phyloP scores from a whole-genome alignment of 78 protist species.

The Chrysochromulina parva region DNA sequence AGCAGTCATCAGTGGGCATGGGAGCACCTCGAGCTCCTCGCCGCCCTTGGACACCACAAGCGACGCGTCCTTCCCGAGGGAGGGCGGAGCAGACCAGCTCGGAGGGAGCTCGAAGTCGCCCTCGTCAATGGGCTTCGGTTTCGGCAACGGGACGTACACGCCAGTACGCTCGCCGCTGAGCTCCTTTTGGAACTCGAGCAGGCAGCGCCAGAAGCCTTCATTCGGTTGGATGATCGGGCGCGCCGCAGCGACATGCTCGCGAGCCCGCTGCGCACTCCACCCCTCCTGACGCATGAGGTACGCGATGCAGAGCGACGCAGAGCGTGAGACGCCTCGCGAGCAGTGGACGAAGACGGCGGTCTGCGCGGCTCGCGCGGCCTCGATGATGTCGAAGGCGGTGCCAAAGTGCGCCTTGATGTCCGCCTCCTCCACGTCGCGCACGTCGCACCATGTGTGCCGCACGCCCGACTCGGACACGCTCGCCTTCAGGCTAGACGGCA shows the following conservation, averaged over 20 bases:
- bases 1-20: too few relatives aligned
- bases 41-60: not conserved
- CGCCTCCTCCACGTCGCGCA: not conserved
- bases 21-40: not conserved
- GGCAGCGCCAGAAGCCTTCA: not conserved
- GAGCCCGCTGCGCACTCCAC: not conserved
- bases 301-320: not conserved
- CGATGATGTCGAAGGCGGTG: not conserved
- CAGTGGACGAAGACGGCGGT: not conserved
- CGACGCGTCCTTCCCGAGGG: not conserved
- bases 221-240: not conserved
- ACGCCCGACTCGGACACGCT: not conserved
- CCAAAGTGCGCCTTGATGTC: conserved; percentile 13
- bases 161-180: not conserved
- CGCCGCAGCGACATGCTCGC: not conserved
- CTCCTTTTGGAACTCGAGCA: not conserved
- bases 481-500: not conserved
- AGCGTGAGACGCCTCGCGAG: conserved; percentile 4
- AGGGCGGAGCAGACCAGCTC: too few relatives aligned
- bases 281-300: not conserved
- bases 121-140: not conserved
- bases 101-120: too few relatives aligned
- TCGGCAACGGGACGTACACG: not conserved
- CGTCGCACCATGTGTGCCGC: not conserved
- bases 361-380: not conserved